Evolutionary conservation across 2,329 filamentous ascomycete species (phyloP).

Genomic region (Alternaria angustiovoidea): DNA sequence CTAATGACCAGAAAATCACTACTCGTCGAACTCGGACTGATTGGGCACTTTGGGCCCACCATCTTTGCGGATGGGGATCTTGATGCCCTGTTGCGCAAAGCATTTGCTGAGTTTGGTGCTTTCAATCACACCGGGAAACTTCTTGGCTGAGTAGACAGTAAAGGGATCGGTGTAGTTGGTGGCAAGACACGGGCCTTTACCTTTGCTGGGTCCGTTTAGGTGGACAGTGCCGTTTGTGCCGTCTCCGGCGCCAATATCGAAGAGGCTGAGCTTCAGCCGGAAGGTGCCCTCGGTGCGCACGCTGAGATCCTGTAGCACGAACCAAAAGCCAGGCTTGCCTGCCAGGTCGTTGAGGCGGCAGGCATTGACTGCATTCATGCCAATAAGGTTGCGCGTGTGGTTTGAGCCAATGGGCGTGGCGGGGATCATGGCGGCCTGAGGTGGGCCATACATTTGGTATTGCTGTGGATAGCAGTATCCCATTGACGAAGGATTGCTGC

Average conservation of each 20-base stretch:
- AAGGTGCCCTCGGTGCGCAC: constrained; percentile 93
- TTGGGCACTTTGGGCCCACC: constrained; percentile 65
- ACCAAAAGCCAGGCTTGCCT: constrained; percentile 91
- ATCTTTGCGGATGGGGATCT: constrained; percentile 95
- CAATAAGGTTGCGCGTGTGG: constrained; percentile 93
- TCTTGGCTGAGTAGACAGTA: constrained; percentile 95
- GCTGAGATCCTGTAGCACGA: constrained; percentile 92
- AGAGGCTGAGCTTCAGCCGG: constrained; percentile 78
- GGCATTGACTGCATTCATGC: constrained; percentile 87
- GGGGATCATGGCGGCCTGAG: constrained; percentile 16
- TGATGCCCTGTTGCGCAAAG: constrained; percentile 93
- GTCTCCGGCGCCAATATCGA: constrained; percentile 74
- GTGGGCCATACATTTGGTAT: background rate
- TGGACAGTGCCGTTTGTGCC: constrained; percentile 63
- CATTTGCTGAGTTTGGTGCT: constrained; percentile 89
- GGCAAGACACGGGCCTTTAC: constrained; percentile 81
- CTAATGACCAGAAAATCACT: background rate
- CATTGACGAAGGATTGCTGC: background rate
- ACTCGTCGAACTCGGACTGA: constrained; percentile 54
- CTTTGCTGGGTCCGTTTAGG: constrained; percentile 63
- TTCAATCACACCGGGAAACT: constrained; percentile 96
- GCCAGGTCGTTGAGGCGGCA: constrained; percentile 81
- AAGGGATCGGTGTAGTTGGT: constrained; percentile 88
- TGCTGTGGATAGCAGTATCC: constrained; percentile 1
- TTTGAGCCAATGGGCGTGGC: constrained; percentile 62